Evolutionary conservation across 148 eudicot species (phyloP).

Genomic region (Pharnaceum exiguum): DNA sequence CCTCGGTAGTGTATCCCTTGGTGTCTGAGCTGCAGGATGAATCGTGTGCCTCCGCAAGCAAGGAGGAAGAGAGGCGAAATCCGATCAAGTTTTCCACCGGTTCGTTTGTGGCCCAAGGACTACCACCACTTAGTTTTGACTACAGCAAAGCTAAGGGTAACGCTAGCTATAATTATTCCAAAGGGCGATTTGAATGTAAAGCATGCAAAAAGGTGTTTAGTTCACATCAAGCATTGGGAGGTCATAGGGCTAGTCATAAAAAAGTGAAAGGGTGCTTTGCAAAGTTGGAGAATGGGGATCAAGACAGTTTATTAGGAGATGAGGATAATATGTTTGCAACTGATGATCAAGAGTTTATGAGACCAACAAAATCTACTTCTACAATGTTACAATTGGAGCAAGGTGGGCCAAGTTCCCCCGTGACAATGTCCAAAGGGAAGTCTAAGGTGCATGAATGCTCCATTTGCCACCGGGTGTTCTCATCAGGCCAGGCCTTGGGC

Average conservation of each 20-base stretch:
- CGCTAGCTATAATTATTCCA: conserved; percentile 16
- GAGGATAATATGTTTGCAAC: conserved; percentile 12
- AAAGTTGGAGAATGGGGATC: conserved; percentile 17
- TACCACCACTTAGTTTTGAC: background rate
- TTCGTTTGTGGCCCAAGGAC: conserved; percentile 4
- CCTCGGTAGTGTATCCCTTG: conserved; percentile 14
- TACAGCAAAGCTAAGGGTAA: conserved; percentile 27
- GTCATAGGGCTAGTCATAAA: conserved; percentile 78
- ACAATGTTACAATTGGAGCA: conserved; percentile 32
- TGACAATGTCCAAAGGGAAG: conserved; percentile 34
- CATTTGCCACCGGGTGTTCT: conserved; percentile 66
- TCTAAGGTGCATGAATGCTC: conserved; percentile 81
- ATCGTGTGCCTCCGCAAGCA: conserved; percentile 25
- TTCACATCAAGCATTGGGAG: conserved; percentile 73
- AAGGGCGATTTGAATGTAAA: conserved; percentile 57
- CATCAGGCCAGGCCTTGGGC: conserved; percentile 87
- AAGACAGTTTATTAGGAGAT: background rate
- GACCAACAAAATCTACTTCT: conserved; percentile 27
- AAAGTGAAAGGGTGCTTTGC: conserved; percentile 64
- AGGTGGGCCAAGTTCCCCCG: conserved; percentile 23
- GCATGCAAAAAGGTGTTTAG: conserved; percentile 59
- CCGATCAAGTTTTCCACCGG: background rate
- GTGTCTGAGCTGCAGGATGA: conserved; percentile 20
- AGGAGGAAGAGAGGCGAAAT: conserved; percentile 21
- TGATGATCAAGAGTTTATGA: conserved; percentile 25